Evolutionary conservation across 495 filamentous ascomycete species (phyloP).

Genomic region (Penicillium coprophilum): DNA sequence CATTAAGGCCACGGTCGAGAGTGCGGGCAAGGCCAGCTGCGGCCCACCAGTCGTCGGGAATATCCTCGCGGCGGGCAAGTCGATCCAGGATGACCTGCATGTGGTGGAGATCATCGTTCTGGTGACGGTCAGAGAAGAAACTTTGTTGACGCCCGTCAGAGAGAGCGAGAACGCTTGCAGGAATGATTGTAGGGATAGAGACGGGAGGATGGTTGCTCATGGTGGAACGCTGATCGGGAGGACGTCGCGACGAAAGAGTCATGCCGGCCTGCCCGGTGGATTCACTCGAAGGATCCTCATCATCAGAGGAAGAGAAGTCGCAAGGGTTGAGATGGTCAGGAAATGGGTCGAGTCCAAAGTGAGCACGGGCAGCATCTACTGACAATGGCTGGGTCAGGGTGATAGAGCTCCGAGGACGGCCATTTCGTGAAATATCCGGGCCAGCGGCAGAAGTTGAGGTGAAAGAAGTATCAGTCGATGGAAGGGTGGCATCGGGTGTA

Average conservation of each 20-base stretch:
- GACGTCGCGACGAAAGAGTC: too few species aligned
- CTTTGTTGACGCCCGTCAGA: slow-evolving; percentile 19
- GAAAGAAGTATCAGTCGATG: slow-evolving; percentile 79
- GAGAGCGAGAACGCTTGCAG: slow-evolving; percentile 17
- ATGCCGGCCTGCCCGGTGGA: slow-evolving; percentile 12
- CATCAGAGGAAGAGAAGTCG: slow-evolving; percentile 42
- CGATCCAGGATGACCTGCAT: slow-evolving; percentile 69
- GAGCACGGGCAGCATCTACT: slow-evolving; percentile 10
- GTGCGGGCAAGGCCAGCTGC: slow-evolving; percentile 66
- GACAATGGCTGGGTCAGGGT: slow-evolving; percentile 16
- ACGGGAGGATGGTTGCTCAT: slow-evolving; percentile 43
- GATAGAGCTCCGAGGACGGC: slow-evolving; percentile 38
- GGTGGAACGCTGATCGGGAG: slow-evolving; percentile 32
- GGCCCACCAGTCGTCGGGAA: slow-evolving; percentile 77
- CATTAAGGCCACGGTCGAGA: slow-evolving; percentile 34
- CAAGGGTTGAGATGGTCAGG: slow-evolving; percentile 45
- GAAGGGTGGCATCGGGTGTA: slow-evolving; percentile 74
- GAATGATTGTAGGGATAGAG: slow-evolving; percentile 25
- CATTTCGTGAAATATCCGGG: slow-evolving; percentile 24
- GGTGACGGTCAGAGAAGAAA: slow-evolving; percentile 28
- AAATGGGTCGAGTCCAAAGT: slow-evolving; percentile 41
- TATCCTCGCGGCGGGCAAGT: slow-evolving; percentile 64
- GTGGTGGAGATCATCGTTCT: slow-evolving; percentile 51
- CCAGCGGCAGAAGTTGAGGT: slow-evolving; percentile 60
- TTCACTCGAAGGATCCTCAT: slow-evolving; percentile 24